These are phyloP conservation scores for Candida bentonensis DNA, from an alignment of 805 yeast genomes.

Conservation along the genomic window DNA sequence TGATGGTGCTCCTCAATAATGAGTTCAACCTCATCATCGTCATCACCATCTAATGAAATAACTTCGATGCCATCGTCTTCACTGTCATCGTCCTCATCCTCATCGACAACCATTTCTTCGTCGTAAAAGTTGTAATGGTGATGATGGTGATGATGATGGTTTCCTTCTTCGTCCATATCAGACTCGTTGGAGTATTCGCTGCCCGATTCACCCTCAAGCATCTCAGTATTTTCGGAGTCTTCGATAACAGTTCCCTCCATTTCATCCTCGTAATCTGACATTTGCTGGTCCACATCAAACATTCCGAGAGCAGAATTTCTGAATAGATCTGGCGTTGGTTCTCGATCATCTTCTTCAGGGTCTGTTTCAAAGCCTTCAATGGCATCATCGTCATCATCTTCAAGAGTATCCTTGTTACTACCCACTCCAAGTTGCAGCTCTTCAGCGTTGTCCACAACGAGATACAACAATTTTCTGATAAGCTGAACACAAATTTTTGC, in stretches of 20 bases:
- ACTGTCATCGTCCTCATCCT: constrained; percentile 23
- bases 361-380: constrained; percentile 21
- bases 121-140: neutral
- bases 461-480: constrained; percentile 30
- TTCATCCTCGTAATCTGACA: constrained; percentile 46
- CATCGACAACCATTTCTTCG: constrained; percentile 4
- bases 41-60: constrained; percentile 16
- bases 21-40: constrained; percentile 11
- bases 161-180: neutral
- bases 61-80: constrained; percentile 22
- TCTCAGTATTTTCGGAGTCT: constrained; percentile 23
- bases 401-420: constrained; percentile 36
- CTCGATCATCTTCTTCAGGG: constrained; percentile 23
- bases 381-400: constrained; percentile 22
- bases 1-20: constrained; percentile 8
- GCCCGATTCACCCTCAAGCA: constrained; percentile 21
- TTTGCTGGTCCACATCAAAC: constrained; percentile 73
- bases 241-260: constrained; percentile 31
- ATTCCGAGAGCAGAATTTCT: constrained; percentile 85
- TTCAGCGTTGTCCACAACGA: constrained; percentile 27
- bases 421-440: constrained; percentile 19
- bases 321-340: constrained; percentile 72
- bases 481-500: constrained; percentile 48
- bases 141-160: neutral
- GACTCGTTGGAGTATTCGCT: constrained; percentile 11